Evolutionary conservation across 805 yeast species (phyloP).

Genomic region (Wickerhamiella vanderwaltii): DNA sequence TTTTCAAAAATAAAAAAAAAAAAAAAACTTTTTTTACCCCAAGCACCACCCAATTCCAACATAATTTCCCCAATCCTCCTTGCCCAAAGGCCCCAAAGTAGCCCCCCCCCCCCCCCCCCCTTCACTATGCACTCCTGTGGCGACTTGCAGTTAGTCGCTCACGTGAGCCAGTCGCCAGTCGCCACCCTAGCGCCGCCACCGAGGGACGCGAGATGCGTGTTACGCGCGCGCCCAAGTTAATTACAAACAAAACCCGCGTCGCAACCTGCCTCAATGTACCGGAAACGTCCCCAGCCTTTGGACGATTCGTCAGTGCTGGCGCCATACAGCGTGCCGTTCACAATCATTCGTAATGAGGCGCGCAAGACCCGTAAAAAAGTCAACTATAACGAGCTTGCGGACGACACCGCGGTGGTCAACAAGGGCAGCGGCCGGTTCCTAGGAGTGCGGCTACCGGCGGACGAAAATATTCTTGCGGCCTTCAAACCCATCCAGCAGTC

Average conservation of each 20-base stretch:
- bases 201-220: too few relatives aligned
- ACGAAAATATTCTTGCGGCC: slow-evolving; percentile 16
- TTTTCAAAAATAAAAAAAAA: too few relatives aligned
- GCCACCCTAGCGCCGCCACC: too few relatives aligned
- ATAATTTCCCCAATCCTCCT: too few relatives aligned
- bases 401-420: neutral
- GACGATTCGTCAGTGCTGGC: slow-evolving; percentile 9
- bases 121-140: too few relatives aligned
- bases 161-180: neutral
- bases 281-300: slow-evolving; percentile 10
- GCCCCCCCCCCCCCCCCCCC: too few relatives aligned
- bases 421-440: neutral
- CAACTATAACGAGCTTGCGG: slow-evolving; percentile 8
- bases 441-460: slow-evolving; percentile 12
- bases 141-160: too few relatives aligned
- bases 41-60: too few relatives aligned
- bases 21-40: too few relatives aligned
- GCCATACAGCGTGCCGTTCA: slow-evolving; percentile 13
- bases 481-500: slow-evolving; percentile 15
- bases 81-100: too few relatives aligned
- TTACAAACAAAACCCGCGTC: too few relatives aligned
- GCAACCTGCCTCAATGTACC: slow-evolving; percentile 8
- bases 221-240: too few relatives aligned
- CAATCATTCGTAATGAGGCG: neutral
- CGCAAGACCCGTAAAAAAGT: slow-evolving; percentile 11